phyloP scores from a whole-genome alignment of 305 asterid species.

The Rubia peregrina region DNA sequence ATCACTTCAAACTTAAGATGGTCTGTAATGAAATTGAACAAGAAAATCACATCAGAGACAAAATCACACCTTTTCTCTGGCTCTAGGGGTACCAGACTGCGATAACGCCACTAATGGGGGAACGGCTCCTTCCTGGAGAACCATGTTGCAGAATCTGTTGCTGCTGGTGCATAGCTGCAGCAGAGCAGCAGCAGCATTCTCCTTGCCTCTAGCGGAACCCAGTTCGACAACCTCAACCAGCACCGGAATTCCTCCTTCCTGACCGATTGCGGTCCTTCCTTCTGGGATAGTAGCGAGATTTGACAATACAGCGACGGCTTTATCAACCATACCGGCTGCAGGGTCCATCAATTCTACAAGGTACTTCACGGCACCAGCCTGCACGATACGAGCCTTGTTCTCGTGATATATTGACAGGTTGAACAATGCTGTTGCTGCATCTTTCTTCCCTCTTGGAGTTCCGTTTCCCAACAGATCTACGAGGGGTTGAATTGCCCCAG shows the following conservation, averaged over 20 bases:
- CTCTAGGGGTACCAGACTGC: constrained; percentile 88
- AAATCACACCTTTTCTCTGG: constrained; percentile 61
- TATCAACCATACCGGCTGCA: constrained; percentile 87
- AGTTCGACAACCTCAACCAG: constrained; percentile 91
- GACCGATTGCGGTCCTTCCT: constrained; percentile 71
- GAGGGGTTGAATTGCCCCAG: constrained; percentile 75
- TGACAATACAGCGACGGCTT: constrained; percentile 87
- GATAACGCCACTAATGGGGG: constrained; percentile 84
- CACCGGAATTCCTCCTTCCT: constrained; percentile 63
- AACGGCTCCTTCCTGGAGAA: constrained; percentile 82
- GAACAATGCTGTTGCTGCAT: constrained; percentile 82
- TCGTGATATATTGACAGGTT: constrained; percentile 77
- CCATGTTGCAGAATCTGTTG: constrained; percentile 63
- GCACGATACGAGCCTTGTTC: constrained; percentile 75
- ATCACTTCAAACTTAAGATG: constrained; percentile 3
- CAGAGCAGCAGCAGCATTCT: constrained; percentile 93
- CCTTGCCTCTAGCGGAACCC: constrained; percentile 89
- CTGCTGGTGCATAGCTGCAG: constrained; percentile 71
- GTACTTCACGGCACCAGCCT: constrained; percentile 84
- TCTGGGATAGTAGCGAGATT: constrained; percentile 80
- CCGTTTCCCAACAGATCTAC: constrained; percentile 79
- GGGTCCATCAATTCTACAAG: constrained; percentile 94
- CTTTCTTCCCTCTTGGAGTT: constrained; percentile 88
- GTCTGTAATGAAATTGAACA: background rate
- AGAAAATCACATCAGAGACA: background rate